Conservation (phyloP, 768 basidiomycete species). For the Cubamyces sp. region DNA sequence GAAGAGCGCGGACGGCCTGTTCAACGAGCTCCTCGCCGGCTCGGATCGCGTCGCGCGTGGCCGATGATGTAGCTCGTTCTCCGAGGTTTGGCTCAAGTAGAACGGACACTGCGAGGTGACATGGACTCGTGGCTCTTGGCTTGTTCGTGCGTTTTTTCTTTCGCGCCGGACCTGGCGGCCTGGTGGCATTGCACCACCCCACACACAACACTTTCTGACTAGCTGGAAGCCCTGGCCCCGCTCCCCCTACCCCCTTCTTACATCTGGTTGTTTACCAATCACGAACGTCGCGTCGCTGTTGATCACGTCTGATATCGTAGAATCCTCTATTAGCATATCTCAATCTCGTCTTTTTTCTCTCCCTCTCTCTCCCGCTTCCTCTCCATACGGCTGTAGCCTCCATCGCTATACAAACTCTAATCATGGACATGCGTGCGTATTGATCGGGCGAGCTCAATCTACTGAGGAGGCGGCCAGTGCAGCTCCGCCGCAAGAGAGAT, state of each 20-base stretch:
- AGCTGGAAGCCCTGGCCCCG: slow-evolving; percentile 1
- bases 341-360: slow-evolving; percentile 1
- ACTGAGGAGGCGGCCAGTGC: slow-evolving; percentile 27
- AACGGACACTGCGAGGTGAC: slow-evolving; percentile 9
- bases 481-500: slow-evolving; percentile 77
- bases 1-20: slow-evolving; percentile 79
- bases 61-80: not conserved
- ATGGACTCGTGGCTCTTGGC: slow-evolving; percentile 1
- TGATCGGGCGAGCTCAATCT: not conserved
- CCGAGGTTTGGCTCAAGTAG: not conserved
- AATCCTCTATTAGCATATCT: slow-evolving; percentile 25
- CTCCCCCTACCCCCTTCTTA: not conserved
- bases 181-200: not conserved
- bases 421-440: slow-evolving; percentile 12
- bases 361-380: not conserved
- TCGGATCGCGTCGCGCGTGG: slow-evolving; percentile 63
- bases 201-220: slow-evolving; percentile 10
- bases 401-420: slow-evolving; percentile 19
- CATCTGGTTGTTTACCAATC: slow-evolving; percentile 15
- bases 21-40: slow-evolving; percentile 84
- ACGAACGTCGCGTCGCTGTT: slow-evolving; percentile 19
- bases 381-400: slow-evolving; percentile 22
- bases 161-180: slow-evolving; percentile 1
- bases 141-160: not conserved
- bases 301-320: slow-evolving; percentile 13